Evolutionary conservation across 1,139 yeast species (phyloP).

Genomic region (Pichia sorboxylosa): DNA sequence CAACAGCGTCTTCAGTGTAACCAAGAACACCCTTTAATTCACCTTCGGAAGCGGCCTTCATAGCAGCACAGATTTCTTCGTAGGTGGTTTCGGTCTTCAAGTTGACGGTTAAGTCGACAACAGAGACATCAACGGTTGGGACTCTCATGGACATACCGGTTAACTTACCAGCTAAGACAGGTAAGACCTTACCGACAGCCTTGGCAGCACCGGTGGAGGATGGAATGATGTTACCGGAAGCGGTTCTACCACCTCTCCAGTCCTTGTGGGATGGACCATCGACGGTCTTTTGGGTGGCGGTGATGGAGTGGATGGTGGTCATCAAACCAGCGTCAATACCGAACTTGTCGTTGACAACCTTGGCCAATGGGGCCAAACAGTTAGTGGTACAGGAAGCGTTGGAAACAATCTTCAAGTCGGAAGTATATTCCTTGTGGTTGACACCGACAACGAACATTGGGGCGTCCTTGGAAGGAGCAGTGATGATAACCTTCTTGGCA

Average conservation of each 20-base stretch:
- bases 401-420: constrained; percentile 62
- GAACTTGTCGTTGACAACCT: constrained; percentile 65
- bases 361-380: constrained; percentile 85
- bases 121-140: constrained; percentile 81
- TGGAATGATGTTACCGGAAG: constrained; percentile 84
- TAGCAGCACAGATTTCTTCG: constrained; percentile 62
- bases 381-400: constrained; percentile 87
- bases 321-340: constrained; percentile 80
- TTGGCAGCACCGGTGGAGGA: constrained; percentile 88
- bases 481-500: constrained; percentile 80
- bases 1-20: constrained; percentile 80
- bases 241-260: constrained; percentile 95
- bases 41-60: constrained; percentile 65
- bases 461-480: constrained; percentile 80
- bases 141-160: constrained; percentile 88
- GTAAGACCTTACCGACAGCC: constrained; percentile 86
- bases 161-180: constrained; percentile 75
- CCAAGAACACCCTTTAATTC: constrained; percentile 65
- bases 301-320: constrained; percentile 85
- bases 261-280: constrained; percentile 93
- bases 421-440: constrained; percentile 60
- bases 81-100: constrained; percentile 58
- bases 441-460: constrained; percentile 90
- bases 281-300: constrained; percentile 84
- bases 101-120: constrained; percentile 64